phyloP scores from a whole-genome alignment of 1,284 basidiomycete genomes.

The Rhodotorula sp. region DNA sequence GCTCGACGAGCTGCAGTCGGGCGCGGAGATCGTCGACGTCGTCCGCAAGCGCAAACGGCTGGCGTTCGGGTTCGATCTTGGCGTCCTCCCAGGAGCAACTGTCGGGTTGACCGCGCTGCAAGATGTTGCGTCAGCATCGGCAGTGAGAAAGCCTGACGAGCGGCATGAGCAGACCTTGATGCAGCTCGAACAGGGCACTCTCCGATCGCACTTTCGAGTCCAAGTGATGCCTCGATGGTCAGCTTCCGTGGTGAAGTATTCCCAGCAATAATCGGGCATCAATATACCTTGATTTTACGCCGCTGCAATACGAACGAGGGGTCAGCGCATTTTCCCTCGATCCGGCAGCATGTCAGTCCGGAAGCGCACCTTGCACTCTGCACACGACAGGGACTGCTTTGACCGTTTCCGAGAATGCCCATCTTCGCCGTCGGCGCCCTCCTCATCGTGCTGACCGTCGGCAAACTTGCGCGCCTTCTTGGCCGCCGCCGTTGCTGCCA shows the following conservation, averaged over 20 bases:
- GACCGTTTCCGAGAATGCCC: background rate
- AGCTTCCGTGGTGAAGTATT: background rate
- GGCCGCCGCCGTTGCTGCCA: background rate
- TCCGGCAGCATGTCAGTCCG: background rate
- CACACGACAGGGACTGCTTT: slow-evolving; percentile 24
- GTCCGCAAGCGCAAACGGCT: slow-evolving; percentile 23
- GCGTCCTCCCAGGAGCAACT: slow-evolving; percentile 17
- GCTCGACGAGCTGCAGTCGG: slow-evolving; percentile 9
- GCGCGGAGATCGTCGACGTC: slow-evolving; percentile 25
- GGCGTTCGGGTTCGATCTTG: slow-evolving; percentile 33
- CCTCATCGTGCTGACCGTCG: background rate
- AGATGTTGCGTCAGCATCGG: no score
- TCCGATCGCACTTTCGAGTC: slow-evolving; percentile 23
- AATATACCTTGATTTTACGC: slow-evolving; percentile 30
- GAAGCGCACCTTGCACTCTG: slow-evolving; percentile 30
- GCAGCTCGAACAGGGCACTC: slow-evolving; percentile 28
- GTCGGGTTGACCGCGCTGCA: slow-evolving; percentile 2
- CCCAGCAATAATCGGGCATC: background rate
- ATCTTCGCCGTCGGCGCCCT: background rate
- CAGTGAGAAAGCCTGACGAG: background rate
- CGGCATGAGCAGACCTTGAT: slow-evolving; percentile 5
- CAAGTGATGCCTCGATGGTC: background rate
- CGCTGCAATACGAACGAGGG: slow-evolving; percentile 1
- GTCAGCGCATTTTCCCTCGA: background rate
- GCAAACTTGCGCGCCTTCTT: slow-evolving; percentile 15